Percentiles rank a stretch among this genome's conserved stretches.
These are phyloP conservation scores for Linum trigynum DNA, from an alignment of 345 rosid genomes.

Conservation along the genomic window DNA sequence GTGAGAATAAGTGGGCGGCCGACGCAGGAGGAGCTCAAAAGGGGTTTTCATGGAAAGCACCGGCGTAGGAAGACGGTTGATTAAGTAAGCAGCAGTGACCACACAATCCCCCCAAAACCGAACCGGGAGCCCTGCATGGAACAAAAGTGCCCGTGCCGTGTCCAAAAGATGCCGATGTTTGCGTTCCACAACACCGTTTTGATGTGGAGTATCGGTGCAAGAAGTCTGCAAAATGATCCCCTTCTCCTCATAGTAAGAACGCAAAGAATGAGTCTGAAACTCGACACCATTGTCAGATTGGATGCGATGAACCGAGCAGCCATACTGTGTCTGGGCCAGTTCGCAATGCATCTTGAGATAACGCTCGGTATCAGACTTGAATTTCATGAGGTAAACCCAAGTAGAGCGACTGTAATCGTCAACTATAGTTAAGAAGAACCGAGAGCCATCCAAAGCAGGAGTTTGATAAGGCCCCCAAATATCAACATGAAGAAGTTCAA, in stretches of 20 bases:
- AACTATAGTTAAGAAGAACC: neutral
- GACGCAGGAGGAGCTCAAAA: neutral
- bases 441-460: neutral
- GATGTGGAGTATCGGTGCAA: neutral
- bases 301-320: neutral
- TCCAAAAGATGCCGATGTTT: slow-evolving; percentile 1
- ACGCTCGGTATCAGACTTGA: neutral
- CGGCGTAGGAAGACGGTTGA: neutral
- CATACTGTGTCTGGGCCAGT: neutral
- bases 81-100: neutral
- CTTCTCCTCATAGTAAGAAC: neutral
- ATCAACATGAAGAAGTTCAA: neutral
- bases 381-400: neutral
- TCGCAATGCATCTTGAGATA: neutral
- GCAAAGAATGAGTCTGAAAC: neutral
- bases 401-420: neutral
- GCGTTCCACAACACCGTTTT: neutral
- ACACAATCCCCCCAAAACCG: slow-evolving; percentile 8
- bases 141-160: neutral
- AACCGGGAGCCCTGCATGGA: neutral
- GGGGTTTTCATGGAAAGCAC: neutral
- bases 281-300: neutral
- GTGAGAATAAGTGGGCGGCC: neutral
- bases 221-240: neutral
- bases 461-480: neutral